phyloP scores from a whole-genome alignment of 2,329 filamentous ascomycete species.

The Sporothrix dimorphospora region DNA sequence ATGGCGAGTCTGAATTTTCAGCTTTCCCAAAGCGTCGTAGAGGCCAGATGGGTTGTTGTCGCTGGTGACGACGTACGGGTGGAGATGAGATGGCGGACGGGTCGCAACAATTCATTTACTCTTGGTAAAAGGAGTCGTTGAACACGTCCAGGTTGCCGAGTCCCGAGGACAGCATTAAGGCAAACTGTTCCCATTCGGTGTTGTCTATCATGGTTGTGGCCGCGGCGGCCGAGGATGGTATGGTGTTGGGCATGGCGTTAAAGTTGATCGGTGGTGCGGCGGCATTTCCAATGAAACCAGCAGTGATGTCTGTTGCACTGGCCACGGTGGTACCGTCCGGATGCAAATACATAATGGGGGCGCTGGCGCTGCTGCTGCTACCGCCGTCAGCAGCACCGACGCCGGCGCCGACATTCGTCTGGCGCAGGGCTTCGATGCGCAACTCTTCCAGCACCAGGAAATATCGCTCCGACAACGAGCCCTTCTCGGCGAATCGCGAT shows the following conservation, averaged over 20 bases:
- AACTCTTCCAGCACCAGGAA: conserved; percentile 29
- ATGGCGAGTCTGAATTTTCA: not conserved
- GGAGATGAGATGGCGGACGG: too few relatives aligned
- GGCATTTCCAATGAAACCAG: not conserved
- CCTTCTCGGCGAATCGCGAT: conserved; percentile 42
- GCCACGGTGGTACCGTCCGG: not conserved
- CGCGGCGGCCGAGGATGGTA: not conserved
- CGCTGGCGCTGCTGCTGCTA: not conserved
- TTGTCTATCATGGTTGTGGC: conserved; percentile 10
- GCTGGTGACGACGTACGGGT: too few relatives aligned
- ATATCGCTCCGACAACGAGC: conserved; percentile 48
- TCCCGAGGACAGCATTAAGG: conserved; percentile 18
- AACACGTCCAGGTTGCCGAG: not conserved
- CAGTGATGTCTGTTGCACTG: not conserved
- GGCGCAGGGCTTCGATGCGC: conserved; percentile 25
- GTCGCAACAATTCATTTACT: not conserved
- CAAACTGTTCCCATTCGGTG: conserved; percentile 19
- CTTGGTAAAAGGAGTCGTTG: not conserved
- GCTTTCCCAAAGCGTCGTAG: not conserved
- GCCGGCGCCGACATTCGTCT: not conserved
- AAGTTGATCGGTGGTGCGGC: not conserved
- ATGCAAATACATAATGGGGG: not conserved
- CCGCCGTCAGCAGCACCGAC: not conserved
- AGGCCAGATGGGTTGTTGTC: too few relatives aligned
- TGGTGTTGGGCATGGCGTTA: not conserved